Percentiles rank a stretch among this genome's conserved stretches.
phyloP scores from a whole-genome alignment of 1,139 yeast species.

The Suhomyces choctaworum region DNA sequence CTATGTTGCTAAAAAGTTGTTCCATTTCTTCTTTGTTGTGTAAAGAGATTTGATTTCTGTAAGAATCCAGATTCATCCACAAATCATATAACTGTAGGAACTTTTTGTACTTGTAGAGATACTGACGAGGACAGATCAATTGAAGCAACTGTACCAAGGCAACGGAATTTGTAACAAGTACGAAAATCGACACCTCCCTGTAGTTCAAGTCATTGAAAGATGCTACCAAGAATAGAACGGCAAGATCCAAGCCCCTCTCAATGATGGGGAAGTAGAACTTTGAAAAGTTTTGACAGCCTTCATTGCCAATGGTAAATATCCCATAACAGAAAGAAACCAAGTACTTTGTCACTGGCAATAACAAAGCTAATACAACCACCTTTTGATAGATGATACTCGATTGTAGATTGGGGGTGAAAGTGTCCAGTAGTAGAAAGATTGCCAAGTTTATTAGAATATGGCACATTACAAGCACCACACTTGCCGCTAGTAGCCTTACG shows the following conservation, averaged over 20 bases:
- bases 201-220: constrained; percentile 10
- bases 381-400: constrained; percentile 11
- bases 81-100: constrained; percentile 18
- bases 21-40: constrained; percentile 10
- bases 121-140: constrained; percentile 11
- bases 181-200: constrained; percentile 15
- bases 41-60: constrained; percentile 10
- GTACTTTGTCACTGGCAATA: constrained; percentile 13
- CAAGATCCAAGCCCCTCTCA: constrained; percentile 15
- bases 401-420: constrained; percentile 4
- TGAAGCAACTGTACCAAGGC: constrained; percentile 3
- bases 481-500: constrained; percentile 1
- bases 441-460: not conserved
- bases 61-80: constrained; percentile 18
- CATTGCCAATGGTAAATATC: constrained; percentile 14
- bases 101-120: constrained; percentile 14
- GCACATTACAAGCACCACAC: not conserved
- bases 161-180: constrained; percentile 13
- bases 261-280: constrained; percentile 18
- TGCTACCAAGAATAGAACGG: constrained; percentile 12
- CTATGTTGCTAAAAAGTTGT: constrained; percentile 13
- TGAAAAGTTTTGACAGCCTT: constrained; percentile 9
- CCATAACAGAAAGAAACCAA: constrained; percentile 15
- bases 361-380: constrained; percentile 13
- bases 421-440: constrained; percentile 1